A percentile compares a stretch with the other conserved stretches of the same genome.
These are phyloP conservation scores for Myriosclerotinia scirpicola DNA, from an alignment of 2,329 filamentous ascomycete species.

Conservation along the genomic window DNA sequence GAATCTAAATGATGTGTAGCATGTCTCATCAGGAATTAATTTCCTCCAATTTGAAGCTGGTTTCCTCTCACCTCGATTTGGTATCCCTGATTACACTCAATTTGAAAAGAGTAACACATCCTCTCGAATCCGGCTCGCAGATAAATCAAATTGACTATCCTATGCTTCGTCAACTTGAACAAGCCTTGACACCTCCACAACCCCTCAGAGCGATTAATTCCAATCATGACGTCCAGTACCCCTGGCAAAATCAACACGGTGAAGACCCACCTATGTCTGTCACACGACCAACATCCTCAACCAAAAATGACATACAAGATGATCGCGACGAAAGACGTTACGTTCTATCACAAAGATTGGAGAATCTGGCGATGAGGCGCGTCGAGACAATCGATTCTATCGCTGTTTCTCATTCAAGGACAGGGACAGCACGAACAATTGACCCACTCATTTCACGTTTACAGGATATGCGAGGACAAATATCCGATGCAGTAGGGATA, in stretches of 20 bases:
- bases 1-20: neutral
- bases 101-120: constrained; percentile 32
- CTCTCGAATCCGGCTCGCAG: constrained; percentile 28
- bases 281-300: neutral
- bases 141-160: constrained; percentile 32
- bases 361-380: constrained; percentile 32
- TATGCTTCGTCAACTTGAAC: constrained; percentile 33
- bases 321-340: constrained; percentile 25
- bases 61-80: constrained; percentile 32
- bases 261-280: constrained; percentile 22
- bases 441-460: constrained; percentile 28
- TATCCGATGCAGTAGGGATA: constrained; percentile 30
- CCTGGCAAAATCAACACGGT: neutral
- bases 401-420: constrained; percentile 7
- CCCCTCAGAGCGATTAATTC: constrained; percentile 29
- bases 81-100: constrained; percentile 31
- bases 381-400: constrained; percentile 29
- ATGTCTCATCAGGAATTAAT: constrained; percentile 3
- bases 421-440: constrained; percentile 14
- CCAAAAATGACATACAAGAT: constrained; percentile 14
- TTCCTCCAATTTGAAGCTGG: constrained; percentile 29
- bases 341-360: constrained; percentile 29
- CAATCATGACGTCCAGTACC: neutral
- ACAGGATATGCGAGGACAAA: constrained; percentile 29
- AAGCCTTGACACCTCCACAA: constrained; percentile 30